A percentile compares a stretch with the other conserved stretches of the same genome.
phyloP scores from a whole-genome alignment of 768 basidiomycete genomes.

The Xerocomellus amylosporus region DNA sequence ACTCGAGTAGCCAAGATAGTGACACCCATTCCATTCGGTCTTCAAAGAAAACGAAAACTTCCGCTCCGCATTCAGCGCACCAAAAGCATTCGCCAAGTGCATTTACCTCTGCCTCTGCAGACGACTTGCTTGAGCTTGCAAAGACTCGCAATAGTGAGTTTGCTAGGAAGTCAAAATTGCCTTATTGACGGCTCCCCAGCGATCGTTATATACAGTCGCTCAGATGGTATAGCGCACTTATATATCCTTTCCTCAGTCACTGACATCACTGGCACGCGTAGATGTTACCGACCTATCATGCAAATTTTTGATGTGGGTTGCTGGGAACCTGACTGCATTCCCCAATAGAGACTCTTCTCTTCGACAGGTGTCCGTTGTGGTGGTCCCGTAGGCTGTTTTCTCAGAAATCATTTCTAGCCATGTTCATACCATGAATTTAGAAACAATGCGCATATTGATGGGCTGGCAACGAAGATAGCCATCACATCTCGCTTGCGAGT shows the following conservation, averaged over 20 bases:
- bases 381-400: constrained; percentile 18
- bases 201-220: constrained; percentile 18
- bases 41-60: constrained; percentile 12
- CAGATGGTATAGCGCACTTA: constrained; percentile 14
- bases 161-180: not conserved
- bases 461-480: constrained; percentile 13
- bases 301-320: constrained; percentile 20
- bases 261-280: constrained; percentile 7
- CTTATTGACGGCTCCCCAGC: constrained; percentile 11
- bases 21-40: constrained; percentile 1
- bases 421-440: constrained; percentile 10
- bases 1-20: not conserved
- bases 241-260: not conserved
- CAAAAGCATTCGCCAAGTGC: not conserved
- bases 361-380: constrained; percentile 15
- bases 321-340: not conserved
- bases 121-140: constrained; percentile 17
- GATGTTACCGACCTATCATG: constrained; percentile 18
- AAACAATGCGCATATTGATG: constrained; percentile 12
- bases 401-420: not conserved
- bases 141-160: constrained; percentile 24
- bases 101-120: constrained; percentile 5
- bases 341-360: not conserved
- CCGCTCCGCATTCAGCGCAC: not conserved
- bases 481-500: constrained; percentile 17